Percentiles rank a stretch among this genome's conserved stretches.
Evolutionary conservation across 805 yeast species (phyloP).

Genomic region (Candida nitratophila): DNA sequence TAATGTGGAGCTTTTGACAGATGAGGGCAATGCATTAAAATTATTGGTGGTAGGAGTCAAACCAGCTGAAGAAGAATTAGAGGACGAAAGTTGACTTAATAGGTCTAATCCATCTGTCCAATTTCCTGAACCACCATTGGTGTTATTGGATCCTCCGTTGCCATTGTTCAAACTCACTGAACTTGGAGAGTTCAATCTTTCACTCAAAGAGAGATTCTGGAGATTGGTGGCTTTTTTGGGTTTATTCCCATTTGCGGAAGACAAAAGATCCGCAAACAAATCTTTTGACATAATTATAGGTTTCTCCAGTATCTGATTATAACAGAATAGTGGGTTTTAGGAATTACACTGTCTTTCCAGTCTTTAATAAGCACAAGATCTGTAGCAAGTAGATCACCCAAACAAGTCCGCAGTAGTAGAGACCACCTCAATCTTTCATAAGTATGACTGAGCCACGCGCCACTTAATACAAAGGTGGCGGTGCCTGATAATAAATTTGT

Average conservation of each 20-base stretch:
- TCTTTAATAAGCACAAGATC: no score
- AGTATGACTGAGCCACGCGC: no score
- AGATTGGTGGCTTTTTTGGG: constrained; percentile 15
- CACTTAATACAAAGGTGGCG: no score
- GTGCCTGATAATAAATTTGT: not conserved
- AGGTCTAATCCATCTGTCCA: constrained; percentile 32
- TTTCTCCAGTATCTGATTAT: no score
- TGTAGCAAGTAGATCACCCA: no score
- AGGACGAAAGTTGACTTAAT: constrained; percentile 17
- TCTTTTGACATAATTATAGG: constrained; percentile 23
- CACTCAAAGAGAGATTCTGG: constrained; percentile 25
- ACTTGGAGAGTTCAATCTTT: constrained; percentile 22
- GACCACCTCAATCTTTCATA: no score
- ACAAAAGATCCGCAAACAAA: constrained; percentile 36
- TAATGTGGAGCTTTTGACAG: not conserved
- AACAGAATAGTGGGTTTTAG: no score
- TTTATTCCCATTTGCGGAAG: constrained; percentile 18
- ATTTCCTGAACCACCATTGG: constrained; percentile 5
- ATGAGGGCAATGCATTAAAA: not conserved
- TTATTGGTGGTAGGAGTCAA: not conserved
- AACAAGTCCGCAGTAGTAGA: no score
- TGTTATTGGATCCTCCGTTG: constrained; percentile 1
- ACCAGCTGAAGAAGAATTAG: not conserved
- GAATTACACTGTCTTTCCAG: no score
- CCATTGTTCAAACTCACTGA: constrained; percentile 3